Evolutionary conservation across 495 filamentous ascomycete species (phyloP), one percentile per base, ranked within the genome.

Genomic region (Daldinia bambusicola): DNA sequence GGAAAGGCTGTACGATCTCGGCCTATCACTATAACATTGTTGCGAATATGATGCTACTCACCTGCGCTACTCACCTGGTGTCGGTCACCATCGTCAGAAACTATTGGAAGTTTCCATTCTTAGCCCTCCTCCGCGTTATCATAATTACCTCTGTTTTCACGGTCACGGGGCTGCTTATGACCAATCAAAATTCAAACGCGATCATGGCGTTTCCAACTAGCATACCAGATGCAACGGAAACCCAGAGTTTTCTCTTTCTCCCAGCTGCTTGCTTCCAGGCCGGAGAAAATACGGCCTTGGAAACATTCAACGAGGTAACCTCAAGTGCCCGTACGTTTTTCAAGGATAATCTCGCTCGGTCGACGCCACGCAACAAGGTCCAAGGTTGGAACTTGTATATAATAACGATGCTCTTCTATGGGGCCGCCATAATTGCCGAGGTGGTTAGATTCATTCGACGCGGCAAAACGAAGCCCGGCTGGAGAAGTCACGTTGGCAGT

Each of bases 11-110:
- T 63, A 74, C 71, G 20, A 72, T 82, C 58, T 78, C 77, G n/a
- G 77, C 78, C 3, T 82, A 82, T 56, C 80, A 82, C 65, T 82
- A 81, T 67, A 74, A 81, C 22, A 71, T 82, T 50, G 70, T 82
- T 1, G 71, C 74, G 26, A 82, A 82, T 64, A 74, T 80, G 70
- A 69, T 82, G 71, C 61, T 82, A 10, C 68, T 82, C 36, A 80
- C 79, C 32, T 78, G 78, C 56, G 79, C 77, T 6, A 82, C 79
- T 3, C 80, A 82, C 52, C 73, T 82, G 10, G 61, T 77, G 51
- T 72, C 80, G 36, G 69, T 80, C 48, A 78, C 76, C 40, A 72
- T 81, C 53, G 71, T 76, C 53, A 58, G 63, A 10, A 69, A 76
- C 62, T 82, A 81, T 67, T 80, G 75, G 78, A 61, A 63, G 8